phyloP scores from a whole-genome alignment of 1,284 basidiomycete genomes.

The Sanghuangporus weigelae region DNA sequence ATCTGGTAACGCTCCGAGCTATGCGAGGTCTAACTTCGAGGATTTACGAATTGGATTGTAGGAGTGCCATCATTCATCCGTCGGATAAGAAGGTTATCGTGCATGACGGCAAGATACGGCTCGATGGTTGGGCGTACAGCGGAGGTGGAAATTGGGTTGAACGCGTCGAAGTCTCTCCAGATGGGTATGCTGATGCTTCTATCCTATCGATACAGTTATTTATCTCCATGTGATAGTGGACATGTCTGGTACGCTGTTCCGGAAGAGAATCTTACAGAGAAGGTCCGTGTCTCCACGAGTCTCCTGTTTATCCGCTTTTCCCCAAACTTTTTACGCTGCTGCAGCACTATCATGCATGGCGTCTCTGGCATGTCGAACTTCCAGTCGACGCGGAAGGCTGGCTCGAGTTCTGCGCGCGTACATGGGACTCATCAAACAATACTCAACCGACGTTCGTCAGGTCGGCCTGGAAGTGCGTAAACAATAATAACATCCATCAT shows the following conservation, averaged over 20 bases:
- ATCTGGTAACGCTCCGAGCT: neutral
- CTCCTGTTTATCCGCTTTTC: neutral
- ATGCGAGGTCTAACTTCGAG: neutral
- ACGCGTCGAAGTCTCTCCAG: conserved; percentile 48
- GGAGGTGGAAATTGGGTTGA: conserved; percentile 54
- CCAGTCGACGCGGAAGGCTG: conserved; percentile 54
- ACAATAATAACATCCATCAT: neutral
- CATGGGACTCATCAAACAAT: conserved; percentile 55
- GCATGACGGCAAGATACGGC: conserved; percentile 42
- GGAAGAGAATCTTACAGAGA: conserved; percentile 44
- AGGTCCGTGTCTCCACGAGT: conserved; percentile 27
- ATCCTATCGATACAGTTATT: neutral
- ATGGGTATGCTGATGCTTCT: conserved; percentile 34
- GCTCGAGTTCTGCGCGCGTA: conserved; percentile 53
- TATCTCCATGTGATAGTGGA: conserved; percentile 28
- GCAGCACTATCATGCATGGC: conserved; percentile 51
- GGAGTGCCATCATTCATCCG: conserved; percentile 47
- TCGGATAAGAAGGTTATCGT: conserved; percentile 42
- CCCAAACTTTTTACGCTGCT: neutral
- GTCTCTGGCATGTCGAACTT: conserved; percentile 47
- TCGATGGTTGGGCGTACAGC: conserved; percentile 50
- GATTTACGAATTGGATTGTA: conserved; percentile 19
- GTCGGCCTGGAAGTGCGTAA: conserved; percentile 48
- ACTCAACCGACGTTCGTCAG: conserved; percentile 53
- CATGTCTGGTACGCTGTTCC: conserved; percentile 47